These are phyloP conservation scores for Lecanoromycetidae sp. DNA, from an alignment of 2,329 filamentous ascomycete genomes.

Conservation along the genomic window DNA sequence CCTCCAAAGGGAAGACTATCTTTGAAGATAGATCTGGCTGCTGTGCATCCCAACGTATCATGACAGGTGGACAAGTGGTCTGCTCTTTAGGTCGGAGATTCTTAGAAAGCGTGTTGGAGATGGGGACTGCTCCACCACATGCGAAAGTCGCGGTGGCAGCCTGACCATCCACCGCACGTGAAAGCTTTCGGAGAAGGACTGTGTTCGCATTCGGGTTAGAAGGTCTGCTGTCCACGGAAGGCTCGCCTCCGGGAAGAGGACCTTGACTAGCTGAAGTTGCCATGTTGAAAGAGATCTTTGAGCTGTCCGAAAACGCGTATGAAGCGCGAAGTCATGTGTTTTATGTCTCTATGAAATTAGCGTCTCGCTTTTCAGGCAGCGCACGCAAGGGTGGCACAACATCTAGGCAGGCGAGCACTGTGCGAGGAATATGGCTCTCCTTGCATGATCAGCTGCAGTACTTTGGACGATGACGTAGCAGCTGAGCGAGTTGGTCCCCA, in stretches of 20 bases:
- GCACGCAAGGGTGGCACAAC: too few species aligned
- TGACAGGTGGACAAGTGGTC: constrained; percentile 11
- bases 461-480: too few species aligned
- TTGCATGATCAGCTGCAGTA: too few species aligned
- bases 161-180: neutral
- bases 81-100: neutral
- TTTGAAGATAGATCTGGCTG: neutral
- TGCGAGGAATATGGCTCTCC: too few species aligned
- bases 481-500: too few species aligned
- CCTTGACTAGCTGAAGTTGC: too few species aligned
- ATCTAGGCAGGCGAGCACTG: neutral
- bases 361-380: too few species aligned
- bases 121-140: neutral
- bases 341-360: too few species aligned
- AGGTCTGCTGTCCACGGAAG: too few species aligned
- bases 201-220: too few species aligned
- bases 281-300: too few species aligned
- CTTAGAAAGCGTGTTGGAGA: neutral
- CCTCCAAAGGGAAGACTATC: neutral
- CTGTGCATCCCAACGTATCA: constrained; percentile 1
- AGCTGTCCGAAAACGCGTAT: neutral
- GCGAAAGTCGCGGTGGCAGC: neutral
- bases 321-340: neutral
- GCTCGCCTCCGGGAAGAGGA: too few species aligned
- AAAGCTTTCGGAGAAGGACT: neutral